phyloP scores from a whole-genome alignment of 2,329 filamentous ascomycete genomes.

The Beauveria rudraprayagi region DNA sequence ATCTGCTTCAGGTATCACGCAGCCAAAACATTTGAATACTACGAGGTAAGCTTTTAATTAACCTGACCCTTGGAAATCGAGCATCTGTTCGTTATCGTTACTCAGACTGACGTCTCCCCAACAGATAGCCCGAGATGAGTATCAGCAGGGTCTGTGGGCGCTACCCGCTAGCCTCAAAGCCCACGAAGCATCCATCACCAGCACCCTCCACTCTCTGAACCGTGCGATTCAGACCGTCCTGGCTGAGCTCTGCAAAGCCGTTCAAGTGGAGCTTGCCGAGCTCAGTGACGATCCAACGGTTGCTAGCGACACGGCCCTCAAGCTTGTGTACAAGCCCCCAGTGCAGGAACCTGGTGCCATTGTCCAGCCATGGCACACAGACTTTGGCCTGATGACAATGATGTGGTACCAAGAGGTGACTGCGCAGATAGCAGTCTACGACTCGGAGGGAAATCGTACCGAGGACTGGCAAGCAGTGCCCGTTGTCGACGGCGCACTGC shows the following conservation, averaged over 20 bases:
- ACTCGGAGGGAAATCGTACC: background rate
- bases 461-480: slow-evolving; percentile 5
- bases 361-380: slow-evolving; percentile 4
- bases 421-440: background rate
- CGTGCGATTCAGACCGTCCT: background rate
- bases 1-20: slow-evolving; percentile 1
- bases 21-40: slow-evolving; percentile 8
- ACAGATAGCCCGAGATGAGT: slow-evolving; percentile 9
- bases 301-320: slow-evolving; percentile 5
- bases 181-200: background rate
- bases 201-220: background rate
- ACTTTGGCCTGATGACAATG: slow-evolving; percentile 3
- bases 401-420: slow-evolving; percentile 5
- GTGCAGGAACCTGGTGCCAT: slow-evolving; percentile 1
- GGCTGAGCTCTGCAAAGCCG: background rate
- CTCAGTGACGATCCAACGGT: background rate
- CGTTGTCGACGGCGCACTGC: background rate
- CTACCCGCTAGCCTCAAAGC: background rate
- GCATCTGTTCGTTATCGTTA: background rate
- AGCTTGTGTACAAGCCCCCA: slow-evolving; percentile 8
- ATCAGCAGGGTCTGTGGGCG: background rate
- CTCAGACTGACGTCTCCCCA: background rate
- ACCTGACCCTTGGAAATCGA: fast-evolving
- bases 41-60: background rate
- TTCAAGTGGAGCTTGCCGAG: slow-evolving; percentile 1